Evolutionary conservation across 352 stramenopile genomes (phyloP).

Genomic region (Chloridella minuta): DNA sequence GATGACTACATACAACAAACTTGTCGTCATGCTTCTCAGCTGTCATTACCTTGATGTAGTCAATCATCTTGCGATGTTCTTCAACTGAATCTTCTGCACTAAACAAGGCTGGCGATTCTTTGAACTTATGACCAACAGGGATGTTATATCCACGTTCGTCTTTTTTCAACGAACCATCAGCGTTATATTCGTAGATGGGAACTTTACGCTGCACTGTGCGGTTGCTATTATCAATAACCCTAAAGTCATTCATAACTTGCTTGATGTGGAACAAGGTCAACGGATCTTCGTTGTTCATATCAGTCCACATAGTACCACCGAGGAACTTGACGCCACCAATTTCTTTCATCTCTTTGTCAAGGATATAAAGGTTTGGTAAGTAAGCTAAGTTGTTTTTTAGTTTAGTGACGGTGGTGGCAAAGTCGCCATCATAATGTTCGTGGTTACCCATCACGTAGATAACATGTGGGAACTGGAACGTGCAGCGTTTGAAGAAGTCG

Average conservation of each 20-base stretch:
- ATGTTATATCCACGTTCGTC: no score
- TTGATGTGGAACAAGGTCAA: background rate
- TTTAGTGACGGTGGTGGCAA: background rate
- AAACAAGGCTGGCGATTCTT: no score
- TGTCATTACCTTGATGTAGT: no score
- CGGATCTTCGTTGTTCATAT: background rate
- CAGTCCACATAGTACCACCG: background rate
- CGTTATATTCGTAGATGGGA: background rate
- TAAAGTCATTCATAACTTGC: background rate
- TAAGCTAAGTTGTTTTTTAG: no score
- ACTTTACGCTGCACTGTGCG: background rate
- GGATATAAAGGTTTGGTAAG: background rate
- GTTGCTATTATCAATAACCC: background rate
- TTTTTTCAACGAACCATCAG: no score
- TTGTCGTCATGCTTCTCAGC: no score
- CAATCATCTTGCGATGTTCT: no score
- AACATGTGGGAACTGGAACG: background rate
- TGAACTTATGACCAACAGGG: no score
- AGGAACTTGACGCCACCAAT: background rate
- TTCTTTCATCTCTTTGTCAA: background rate
- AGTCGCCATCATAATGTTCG: background rate
- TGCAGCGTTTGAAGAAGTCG: no score
- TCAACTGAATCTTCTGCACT: no score
- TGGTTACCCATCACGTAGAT: background rate
- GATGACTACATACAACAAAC: no score